Evolutionary conservation across 805 yeast species (phyloP).

Genomic region (Wickerhamiella lipophila): DNA sequence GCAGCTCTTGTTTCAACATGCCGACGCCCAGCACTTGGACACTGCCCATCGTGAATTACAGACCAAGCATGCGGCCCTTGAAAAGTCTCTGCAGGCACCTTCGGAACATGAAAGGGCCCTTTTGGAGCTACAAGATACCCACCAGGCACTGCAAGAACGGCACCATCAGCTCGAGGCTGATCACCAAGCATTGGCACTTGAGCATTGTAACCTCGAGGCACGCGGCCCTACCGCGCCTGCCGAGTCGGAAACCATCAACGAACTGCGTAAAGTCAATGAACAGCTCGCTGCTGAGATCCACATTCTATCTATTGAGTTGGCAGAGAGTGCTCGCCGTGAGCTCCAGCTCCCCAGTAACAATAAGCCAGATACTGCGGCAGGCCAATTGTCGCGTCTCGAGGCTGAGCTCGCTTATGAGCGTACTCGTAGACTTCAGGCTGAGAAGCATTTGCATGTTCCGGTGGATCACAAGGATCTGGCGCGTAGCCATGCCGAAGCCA

Average conservation of each 20-base stretch:
- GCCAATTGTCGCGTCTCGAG: constrained; percentile 23
- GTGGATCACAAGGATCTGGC: constrained; percentile 22
- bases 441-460: constrained; percentile 13
- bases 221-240: neutral
- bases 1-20: constrained; percentile 1
- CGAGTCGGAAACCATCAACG: constrained; percentile 10
- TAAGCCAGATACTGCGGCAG: constrained; percentile 9
- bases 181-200: neutral
- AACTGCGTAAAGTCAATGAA: constrained; percentile 18
- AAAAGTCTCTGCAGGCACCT: neutral
- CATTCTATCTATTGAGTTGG: constrained; percentile 28
- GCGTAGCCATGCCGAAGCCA: constrained; percentile 24
- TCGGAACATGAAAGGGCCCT: neutral
- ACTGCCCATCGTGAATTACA: constrained; percentile 5
- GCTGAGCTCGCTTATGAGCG: constrained; percentile 27
- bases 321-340: constrained; percentile 30
- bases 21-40: neutral
- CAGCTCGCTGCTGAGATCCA: constrained; percentile 26
- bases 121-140: neutral
- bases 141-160: neutral
- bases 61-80: neutral
- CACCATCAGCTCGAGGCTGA: constrained; percentile 1
- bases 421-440: constrained; percentile 23
- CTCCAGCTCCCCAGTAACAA: constrained; percentile 19
- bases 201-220: neutral